These are phyloP conservation scores for Boletus hoseneyae DNA, from an alignment of 1,284 basidiomycete species.

Conservation along the genomic window DNA sequence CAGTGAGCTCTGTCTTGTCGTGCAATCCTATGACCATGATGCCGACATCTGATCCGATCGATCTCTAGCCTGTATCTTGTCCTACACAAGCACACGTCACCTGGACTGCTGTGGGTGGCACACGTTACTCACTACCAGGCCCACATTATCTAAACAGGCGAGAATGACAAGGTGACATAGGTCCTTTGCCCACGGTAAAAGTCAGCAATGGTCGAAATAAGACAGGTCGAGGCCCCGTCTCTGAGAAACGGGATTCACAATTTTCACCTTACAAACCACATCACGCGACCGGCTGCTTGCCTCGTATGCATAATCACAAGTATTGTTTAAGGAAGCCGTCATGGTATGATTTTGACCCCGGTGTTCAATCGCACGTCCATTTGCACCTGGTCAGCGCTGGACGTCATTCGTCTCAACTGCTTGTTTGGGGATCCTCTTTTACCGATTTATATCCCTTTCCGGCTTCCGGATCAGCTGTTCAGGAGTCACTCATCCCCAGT, in stretches of 20 bases:
- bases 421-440: background rate
- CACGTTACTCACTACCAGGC: slow-evolving; percentile 2
- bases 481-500: background rate
- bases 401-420: background rate
- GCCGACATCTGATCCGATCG: slow-evolving; percentile 21
- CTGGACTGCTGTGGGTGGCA: slow-evolving; percentile 1
- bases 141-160: slow-evolving; percentile 8
- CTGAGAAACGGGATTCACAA: slow-evolving; percentile 5
- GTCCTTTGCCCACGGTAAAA: slow-evolving; percentile 20
- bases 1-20: background rate
- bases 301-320: slow-evolving; percentile 3
- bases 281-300: slow-evolving; percentile 11
- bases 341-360: background rate
- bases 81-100: slow-evolving; percentile 11
- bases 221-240: background rate
- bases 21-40: slow-evolving; percentile 1
- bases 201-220: background rate
- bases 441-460: slow-evolving; percentile 5
- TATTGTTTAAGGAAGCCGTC: background rate
- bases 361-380: background rate
- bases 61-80: slow-evolving; percentile 17
- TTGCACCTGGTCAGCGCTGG: background rate
- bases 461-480: background rate
- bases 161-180: slow-evolving; percentile 24
- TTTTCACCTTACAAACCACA: slow-evolving; percentile 2